Evolutionary conservation across 495 filamentous ascomycete species (phyloP).

Genomic region (Daldinia childiae): DNA sequence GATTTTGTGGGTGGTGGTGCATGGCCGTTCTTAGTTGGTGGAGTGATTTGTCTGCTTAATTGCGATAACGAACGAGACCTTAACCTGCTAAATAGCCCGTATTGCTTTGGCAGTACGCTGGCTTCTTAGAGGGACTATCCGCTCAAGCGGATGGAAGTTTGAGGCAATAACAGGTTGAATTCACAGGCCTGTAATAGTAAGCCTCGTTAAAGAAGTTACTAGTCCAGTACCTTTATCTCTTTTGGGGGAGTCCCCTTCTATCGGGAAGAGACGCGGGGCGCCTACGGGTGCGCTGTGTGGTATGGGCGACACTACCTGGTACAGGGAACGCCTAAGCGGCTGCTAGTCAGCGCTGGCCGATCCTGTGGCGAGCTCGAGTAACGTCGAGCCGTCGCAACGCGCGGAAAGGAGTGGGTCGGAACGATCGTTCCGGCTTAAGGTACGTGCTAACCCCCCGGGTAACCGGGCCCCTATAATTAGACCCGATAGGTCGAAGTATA

Average conservation of each 20-base stretch:
- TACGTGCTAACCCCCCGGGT: constrained; percentile 3
- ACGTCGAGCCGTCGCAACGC: background rate
- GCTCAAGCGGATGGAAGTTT: constrained; percentile 15
- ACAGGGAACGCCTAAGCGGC: too few relatives aligned
- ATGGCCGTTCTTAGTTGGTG: constrained; percentile 15
- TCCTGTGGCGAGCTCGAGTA: background rate
- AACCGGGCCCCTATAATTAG: background rate
- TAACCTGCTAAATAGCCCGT: constrained; percentile 14
- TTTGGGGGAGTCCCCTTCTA: too few relatives aligned
- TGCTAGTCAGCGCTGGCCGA: too few relatives aligned
- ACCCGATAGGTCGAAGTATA: constrained; percentile 1
- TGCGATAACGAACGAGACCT: constrained; percentile 15
- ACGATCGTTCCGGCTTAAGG: background rate
- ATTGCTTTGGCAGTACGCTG: constrained; percentile 14
- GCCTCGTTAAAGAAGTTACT: too few relatives aligned
- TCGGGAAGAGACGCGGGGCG: too few relatives aligned
- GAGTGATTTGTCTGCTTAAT: constrained; percentile 16
- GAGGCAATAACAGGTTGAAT: constrained; percentile 10
- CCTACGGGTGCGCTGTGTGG: too few relatives aligned
- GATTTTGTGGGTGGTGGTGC: constrained; percentile 15
- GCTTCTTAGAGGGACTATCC: constrained; percentile 15
- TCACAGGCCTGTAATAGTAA: too few relatives aligned
- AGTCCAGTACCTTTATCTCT: too few relatives aligned
- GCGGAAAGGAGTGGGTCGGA: background rate
- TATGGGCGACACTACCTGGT: too few relatives aligned